Conservation (phyloP, 495 filamentous ascomycete genomes). For the Penicillium samsonianum region DNA sequence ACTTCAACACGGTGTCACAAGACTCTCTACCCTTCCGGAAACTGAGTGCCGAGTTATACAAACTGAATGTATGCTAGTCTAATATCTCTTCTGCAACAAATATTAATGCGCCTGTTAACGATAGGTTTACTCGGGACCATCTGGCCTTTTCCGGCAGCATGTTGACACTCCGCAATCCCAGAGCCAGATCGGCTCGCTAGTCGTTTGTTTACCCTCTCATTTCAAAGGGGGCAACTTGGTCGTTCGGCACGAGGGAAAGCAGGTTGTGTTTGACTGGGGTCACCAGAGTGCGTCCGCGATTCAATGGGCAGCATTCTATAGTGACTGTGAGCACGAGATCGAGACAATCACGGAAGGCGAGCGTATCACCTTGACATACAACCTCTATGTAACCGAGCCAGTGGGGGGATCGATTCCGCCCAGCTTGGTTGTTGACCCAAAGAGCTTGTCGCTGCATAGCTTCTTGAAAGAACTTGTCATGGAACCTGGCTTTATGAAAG, state of each 20-base stretch:
- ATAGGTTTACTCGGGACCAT: conserved; percentile 54
- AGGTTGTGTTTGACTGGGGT: conserved; percentile 48
- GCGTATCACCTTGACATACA: conserved; percentile 60
- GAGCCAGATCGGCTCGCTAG: conserved; percentile 56
- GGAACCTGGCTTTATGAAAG: conserved; percentile 17
- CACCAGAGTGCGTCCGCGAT: conserved; percentile 27
- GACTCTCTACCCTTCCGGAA: conserved; percentile 15
- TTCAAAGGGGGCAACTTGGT: conserved; percentile 42
- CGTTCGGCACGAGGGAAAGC: conserved; percentile 26
- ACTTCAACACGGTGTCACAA: conserved; percentile 16
- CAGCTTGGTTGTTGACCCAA: conserved; percentile 10
- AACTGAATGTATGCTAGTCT: conserved; percentile 50
- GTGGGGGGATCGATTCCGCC: conserved; percentile 7
- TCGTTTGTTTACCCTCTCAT: conserved; percentile 52
- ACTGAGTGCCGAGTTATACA: conserved; percentile 54
- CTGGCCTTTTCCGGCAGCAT: conserved; percentile 52
- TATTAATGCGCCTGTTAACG: background rate
- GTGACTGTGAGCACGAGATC: conserved; percentile 63
- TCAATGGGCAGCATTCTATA: conserved; percentile 63
- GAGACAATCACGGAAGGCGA: conserved; percentile 52
- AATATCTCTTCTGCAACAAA: background rate
- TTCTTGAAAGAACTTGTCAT: conserved; percentile 9
- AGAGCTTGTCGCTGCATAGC: conserved; percentile 14
- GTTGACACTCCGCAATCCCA: conserved; percentile 55
- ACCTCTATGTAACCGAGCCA: conserved; percentile 44